Conservation (phyloP, 345 rosid species). For the Diplotaxis tenuifolia region DNA sequence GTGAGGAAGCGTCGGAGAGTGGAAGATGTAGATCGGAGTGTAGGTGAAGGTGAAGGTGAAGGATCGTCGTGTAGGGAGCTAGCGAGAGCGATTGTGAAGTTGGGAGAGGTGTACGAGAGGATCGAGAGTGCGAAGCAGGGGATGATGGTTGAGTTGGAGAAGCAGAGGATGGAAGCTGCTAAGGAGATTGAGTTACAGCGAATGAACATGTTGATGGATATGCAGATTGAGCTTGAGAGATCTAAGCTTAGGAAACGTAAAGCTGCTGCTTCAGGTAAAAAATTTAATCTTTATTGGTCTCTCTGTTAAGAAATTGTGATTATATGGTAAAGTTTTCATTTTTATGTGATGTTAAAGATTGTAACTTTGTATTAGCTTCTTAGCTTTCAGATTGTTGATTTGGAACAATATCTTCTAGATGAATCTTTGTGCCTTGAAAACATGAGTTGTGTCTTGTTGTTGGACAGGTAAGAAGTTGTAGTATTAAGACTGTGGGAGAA, state of each 20-base stretch:
- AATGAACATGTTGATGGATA: conserved; percentile 68
- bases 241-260: conserved; percentile 41
- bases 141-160: conserved; percentile 75
- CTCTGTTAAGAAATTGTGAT: not conserved
- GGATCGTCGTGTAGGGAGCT: conserved; percentile 49
- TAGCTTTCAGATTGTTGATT: not conserved
- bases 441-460: not conserved
- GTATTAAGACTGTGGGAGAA: conserved; percentile 29
- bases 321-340: conserved; percentile 10
- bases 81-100: conserved; percentile 59
- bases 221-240: conserved; percentile 66
- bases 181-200: conserved; percentile 69
- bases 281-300: not conserved
- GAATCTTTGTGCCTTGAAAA: not conserved
- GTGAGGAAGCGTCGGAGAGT: conserved; percentile 45
- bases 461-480: conserved; percentile 36
- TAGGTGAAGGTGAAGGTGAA: conserved; percentile 10
- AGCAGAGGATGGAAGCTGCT: conserved; percentile 68
- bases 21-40: conserved; percentile 40
- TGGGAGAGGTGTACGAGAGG: conserved; percentile 70
- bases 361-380: not conserved
- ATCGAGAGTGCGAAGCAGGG: conserved; percentile 61
- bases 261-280: conserved; percentile 37
- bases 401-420: not conserved
- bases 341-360: not conserved